phyloP scores from a whole-genome alignment of 1,139 yeast species.

The Suhomyces ambrosiae region DNA sequence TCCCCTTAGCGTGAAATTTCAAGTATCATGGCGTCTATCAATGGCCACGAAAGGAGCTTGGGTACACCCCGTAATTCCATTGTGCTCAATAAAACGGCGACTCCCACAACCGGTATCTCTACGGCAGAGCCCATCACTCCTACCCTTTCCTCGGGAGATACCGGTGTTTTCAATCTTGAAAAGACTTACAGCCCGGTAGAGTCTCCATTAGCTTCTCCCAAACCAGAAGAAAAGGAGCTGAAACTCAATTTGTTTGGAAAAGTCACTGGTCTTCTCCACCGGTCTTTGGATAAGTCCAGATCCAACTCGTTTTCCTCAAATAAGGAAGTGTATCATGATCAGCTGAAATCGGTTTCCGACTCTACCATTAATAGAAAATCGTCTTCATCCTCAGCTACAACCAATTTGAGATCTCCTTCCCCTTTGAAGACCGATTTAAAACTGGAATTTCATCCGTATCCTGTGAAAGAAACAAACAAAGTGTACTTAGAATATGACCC shows the following conservation, averaged over 20 bases:
- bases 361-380: slow-evolving; percentile 4
- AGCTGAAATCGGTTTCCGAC: slow-evolving; percentile 5
- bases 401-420: slow-evolving; percentile 4
- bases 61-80: slow-evolving; percentile 10
- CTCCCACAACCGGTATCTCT: slow-evolving; percentile 20
- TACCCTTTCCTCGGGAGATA: slow-evolving; percentile 14
- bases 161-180: slow-evolving; percentile 1
- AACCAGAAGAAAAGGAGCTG: slow-evolving; percentile 19
- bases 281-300: slow-evolving; percentile 18
- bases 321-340: slow-evolving; percentile 8
- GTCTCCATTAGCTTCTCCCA: slow-evolving; percentile 15
- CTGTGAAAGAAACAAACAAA: slow-evolving; percentile 81
- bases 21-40: slow-evolving; percentile 7
- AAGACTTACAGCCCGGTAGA: slow-evolving; percentile 5
- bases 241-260: slow-evolving; percentile 35
- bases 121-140: slow-evolving; percentile 21
- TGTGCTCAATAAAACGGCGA: slow-evolving; percentile 12
- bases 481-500: slow-evolving; percentile 90
- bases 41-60: slow-evolving; percentile 5
- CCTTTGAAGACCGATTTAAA: background rate
- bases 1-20: background rate
- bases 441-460: background rate
- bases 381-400: slow-evolving; percentile 4
- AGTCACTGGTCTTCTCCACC: slow-evolving; percentile 35
- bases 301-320: slow-evolving; percentile 17